Evolutionary conservation across 2,329 filamentous ascomycete genomes (phyloP).

Genomic region (Clarireedia homoeocarpa): DNA sequence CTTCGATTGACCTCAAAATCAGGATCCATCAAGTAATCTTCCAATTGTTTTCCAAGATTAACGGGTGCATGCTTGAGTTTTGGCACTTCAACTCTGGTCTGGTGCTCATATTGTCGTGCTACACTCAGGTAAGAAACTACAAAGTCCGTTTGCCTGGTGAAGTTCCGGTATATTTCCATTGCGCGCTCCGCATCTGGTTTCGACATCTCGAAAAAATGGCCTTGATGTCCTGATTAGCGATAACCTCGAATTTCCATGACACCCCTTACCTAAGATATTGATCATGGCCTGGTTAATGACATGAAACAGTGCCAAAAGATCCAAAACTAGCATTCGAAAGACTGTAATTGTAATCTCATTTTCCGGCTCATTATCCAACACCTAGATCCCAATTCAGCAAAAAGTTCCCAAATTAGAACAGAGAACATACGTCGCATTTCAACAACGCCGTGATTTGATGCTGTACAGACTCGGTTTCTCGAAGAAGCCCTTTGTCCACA

Average conservation of each 20-base stretch:
- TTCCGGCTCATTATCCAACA: constrained; percentile 80
- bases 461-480: constrained; percentile 88
- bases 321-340: constrained; percentile 83
- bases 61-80: constrained; percentile 96
- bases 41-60: constrained; percentile 78
- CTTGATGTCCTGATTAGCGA: constrained; percentile 37
- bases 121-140: constrained; percentile 86
- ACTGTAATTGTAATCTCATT: constrained; percentile 96
- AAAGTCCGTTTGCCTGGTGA: constrained; percentile 84
- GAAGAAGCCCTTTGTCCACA: constrained; percentile 84
- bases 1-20: constrained; percentile 91
- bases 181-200: constrained; percentile 87
- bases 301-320: constrained; percentile 84
- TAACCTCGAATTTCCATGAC: background rate
- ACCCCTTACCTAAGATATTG: constrained; percentile 74
- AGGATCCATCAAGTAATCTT: constrained; percentile 89
- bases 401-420: background rate
- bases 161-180: constrained; percentile 84
- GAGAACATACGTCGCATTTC: constrained; percentile 73
- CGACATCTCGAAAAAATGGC: constrained; percentile 98
- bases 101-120: constrained; percentile 83
- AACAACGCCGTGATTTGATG: constrained; percentile 77
- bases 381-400: constrained; percentile 40
- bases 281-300: constrained; percentile 96
- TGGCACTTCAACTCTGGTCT: constrained; percentile 87